Percentiles rank a stretch among this genome's conserved stretches.
Evolutionary conservation across 176 grass and related monocot genomes (phyloP).

Genomic region (Oryza longistaminata): DNA sequence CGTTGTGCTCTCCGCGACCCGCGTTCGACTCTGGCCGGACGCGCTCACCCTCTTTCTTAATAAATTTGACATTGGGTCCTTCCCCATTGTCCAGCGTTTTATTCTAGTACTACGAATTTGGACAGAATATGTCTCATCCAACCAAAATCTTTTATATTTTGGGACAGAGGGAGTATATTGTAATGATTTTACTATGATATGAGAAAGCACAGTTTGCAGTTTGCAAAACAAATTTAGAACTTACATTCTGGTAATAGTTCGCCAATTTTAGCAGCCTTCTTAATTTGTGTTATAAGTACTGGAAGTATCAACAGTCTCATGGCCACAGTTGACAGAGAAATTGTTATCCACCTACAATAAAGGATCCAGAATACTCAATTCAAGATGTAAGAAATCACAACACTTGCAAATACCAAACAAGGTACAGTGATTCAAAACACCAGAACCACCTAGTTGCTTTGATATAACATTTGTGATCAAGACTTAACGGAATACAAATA

Average conservation of each 20-base stretch:
- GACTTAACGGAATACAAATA: not conserved
- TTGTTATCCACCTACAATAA: conserved; percentile 77
- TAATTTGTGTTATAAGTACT: conserved; percentile 60
- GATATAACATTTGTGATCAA: not conserved
- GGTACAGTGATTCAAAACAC: not conserved
- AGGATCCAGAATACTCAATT: not conserved
- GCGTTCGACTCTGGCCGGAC: too few relatives aligned
- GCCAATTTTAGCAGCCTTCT: conserved; percentile 65
- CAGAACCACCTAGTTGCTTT: not conserved
- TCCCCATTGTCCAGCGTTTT: too few relatives aligned
- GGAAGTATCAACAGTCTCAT: conserved; percentile 80
- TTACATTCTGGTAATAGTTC: conserved; percentile 60
- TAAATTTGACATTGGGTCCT: too few relatives aligned
- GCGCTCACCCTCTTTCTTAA: too few relatives aligned
- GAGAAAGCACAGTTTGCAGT: not conserved
- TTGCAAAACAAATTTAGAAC: conserved; percentile 18
- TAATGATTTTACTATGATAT: not conserved
- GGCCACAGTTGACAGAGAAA: conserved; percentile 75
- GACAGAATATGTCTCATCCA: too few relatives aligned
- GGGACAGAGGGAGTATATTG: not conserved
- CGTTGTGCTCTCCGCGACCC: too few relatives aligned
- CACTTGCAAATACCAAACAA: not conserved
- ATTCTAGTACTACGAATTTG: too few relatives aligned
- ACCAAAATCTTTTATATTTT: too few relatives aligned
- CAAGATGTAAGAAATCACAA: not conserved